Conservation (phyloP, 768 basidiomycete genomes). For the Lactarius akahatsu region DNA sequence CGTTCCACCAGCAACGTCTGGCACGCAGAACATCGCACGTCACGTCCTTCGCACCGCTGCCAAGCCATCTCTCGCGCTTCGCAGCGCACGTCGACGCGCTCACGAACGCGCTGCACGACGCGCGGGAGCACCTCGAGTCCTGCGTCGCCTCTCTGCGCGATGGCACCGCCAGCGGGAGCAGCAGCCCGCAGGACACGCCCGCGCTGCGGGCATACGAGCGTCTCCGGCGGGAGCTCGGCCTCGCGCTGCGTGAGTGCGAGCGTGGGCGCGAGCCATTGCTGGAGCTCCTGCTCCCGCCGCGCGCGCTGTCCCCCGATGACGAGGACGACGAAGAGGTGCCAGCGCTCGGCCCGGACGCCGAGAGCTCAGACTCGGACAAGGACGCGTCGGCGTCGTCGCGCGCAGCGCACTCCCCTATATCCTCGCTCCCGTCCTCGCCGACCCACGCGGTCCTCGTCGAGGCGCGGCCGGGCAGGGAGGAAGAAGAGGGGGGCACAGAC, state of each 20-base stretch:
- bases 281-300: slow-evolving; percentile 52
- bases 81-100: slow-evolving; percentile 73
- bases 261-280: slow-evolving; percentile 67
- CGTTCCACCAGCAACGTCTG: neutral
- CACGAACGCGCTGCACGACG: slow-evolving; percentile 65
- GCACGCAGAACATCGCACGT: slow-evolving; percentile 32
- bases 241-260: slow-evolving; percentile 80
- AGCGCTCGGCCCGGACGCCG: slow-evolving; percentile 48
- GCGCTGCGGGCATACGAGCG: slow-evolving; percentile 73
- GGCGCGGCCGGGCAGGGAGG: slow-evolving; percentile 2
- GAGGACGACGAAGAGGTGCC: slow-evolving; percentile 49
- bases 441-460: slow-evolving; percentile 36
- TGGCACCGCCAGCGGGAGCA: slow-evolving; percentile 6
- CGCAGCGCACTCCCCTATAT: slow-evolving; percentile 2
- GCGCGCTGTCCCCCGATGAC: slow-evolving; percentile 38
- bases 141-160: slow-evolving; percentile 60
- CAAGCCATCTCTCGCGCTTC: slow-evolving; percentile 65
- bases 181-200: slow-evolving; percentile 33
- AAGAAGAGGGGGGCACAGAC: neutral
- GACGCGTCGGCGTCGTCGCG: slow-evolving; percentile 36
- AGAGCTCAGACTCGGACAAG: slow-evolving; percentile 54
- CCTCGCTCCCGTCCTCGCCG: slow-evolving; percentile 3
- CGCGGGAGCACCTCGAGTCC: slow-evolving; percentile 60
- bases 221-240: slow-evolving; percentile 70
- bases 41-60: slow-evolving; percentile 70